Conservation (phyloP, 2,329 filamentous ascomycete species). For the Penicillium sclerotiorum region DNA sequence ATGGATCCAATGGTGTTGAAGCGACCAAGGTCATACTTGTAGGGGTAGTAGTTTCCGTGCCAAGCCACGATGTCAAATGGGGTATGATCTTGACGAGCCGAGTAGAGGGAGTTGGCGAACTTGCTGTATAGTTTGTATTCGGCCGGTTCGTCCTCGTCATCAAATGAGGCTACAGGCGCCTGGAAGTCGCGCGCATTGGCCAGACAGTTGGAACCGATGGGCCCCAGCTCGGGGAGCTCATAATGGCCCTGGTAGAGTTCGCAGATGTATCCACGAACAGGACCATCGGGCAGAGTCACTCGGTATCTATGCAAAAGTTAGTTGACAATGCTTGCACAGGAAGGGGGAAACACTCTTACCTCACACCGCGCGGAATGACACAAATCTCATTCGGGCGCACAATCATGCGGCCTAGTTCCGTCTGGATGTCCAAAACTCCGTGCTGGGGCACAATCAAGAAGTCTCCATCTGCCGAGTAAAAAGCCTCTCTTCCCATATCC, state of each 20-base stretch:
- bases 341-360: conserved; percentile 37
- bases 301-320: conserved; percentile 55
- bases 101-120: conserved; percentile 69
- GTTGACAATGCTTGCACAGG: neutral
- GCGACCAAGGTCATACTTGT: conserved; percentile 78
- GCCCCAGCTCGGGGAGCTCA: conserved; percentile 69
- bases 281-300: conserved; percentile 64
- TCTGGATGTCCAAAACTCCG: conserved; percentile 73
- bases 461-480: conserved; percentile 83
- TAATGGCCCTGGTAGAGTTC: conserved; percentile 76
- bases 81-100: conserved; percentile 66
- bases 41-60: conserved; percentile 79
- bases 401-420: conserved; percentile 72
- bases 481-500: conserved; percentile 76
- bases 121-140: conserved; percentile 63
- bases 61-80: conserved; percentile 80
- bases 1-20: conserved; percentile 75
- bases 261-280: conserved; percentile 71
- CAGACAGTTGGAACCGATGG: conserved; percentile 73
- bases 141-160: conserved; percentile 56
- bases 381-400: conserved; percentile 78
- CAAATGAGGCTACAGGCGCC: conserved; percentile 69
- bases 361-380: conserved; percentile 73
- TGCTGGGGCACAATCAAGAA: conserved; percentile 75
- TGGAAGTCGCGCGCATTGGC: conserved; percentile 77